Evolutionary conservation across 1,284 basidiomycete species (phyloP).

Genomic region (Irpex lacteus): DNA sequence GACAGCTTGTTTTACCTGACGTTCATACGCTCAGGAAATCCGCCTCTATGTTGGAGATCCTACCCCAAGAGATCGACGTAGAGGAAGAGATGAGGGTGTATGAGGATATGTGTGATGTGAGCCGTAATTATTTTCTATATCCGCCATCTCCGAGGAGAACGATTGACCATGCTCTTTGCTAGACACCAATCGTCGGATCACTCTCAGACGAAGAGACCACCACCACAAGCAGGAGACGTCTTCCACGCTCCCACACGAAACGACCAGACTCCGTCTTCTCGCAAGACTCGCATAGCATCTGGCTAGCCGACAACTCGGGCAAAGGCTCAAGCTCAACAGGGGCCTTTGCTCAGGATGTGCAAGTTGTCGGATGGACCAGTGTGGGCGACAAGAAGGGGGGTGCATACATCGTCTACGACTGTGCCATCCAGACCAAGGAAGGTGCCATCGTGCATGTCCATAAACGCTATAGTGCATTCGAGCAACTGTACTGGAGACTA

Average conservation of each 20-base stretch:
- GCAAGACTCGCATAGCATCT: slow-evolving; percentile 39
- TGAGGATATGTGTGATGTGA: slow-evolving; percentile 44
- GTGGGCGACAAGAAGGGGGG: slow-evolving; percentile 62
- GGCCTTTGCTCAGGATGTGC: slow-evolving; percentile 57
- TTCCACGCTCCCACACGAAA: background rate
- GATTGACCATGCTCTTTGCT: background rate
- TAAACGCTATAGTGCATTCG: slow-evolving; percentile 73
- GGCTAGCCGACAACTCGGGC: slow-evolving; percentile 58
- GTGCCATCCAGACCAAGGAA: slow-evolving; percentile 62
- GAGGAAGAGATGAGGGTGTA: slow-evolving; percentile 47
- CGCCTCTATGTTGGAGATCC: slow-evolving; percentile 26
- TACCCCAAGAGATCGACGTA: slow-evolving; percentile 40
- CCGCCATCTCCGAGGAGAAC: background rate
- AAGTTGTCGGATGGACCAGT: slow-evolving; percentile 64
- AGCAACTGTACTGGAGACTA: slow-evolving; percentile 50
- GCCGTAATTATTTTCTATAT: slow-evolving; percentile 1
- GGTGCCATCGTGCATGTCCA: slow-evolving; percentile 63
- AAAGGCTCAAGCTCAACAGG: slow-evolving; percentile 33
- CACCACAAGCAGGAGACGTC: background rate
- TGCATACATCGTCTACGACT: slow-evolving; percentile 66
- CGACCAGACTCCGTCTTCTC: slow-evolving; percentile 12
- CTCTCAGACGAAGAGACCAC: slow-evolving; percentile 8
- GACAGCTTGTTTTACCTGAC: background rate
- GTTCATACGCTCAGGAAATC: background rate
- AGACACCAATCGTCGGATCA: slow-evolving; percentile 4